Evolutionary conservation across 805 yeast species (phyloP).

Genomic region (Yarrowia sp.): DNA sequence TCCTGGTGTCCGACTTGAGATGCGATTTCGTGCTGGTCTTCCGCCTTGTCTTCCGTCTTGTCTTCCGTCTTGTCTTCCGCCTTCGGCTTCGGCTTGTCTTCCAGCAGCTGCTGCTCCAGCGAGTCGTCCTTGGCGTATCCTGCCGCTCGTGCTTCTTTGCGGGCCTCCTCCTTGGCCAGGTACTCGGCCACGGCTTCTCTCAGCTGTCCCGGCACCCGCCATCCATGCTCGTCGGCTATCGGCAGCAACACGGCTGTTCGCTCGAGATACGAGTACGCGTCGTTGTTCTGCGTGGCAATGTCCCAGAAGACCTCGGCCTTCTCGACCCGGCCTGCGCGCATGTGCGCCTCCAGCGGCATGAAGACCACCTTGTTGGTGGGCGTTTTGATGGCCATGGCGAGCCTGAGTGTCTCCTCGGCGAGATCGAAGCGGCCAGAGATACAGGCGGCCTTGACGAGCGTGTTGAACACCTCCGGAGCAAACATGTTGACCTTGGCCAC

Average conservation of each 20-base stretch:
- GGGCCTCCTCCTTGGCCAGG: background rate
- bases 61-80: background rate
- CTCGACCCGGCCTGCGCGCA: constrained; percentile 6
- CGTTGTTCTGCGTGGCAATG: constrained; percentile 23
- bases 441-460: constrained; percentile 16
- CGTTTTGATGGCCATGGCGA: constrained; percentile 6
- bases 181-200: constrained; percentile 2
- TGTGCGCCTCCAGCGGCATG: constrained; percentile 24
- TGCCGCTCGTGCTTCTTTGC: background rate
- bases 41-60: too few relatives aligned
- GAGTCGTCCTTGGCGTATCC: constrained; percentile 3
- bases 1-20: constrained; percentile 19
- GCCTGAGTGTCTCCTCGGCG: constrained; percentile 20
- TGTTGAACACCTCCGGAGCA: constrained; percentile 34
- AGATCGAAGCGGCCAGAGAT: constrained; percentile 11
- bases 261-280: constrained; percentile 24
- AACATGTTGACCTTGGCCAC: constrained; percentile 23
- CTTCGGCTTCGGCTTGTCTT: too few relatives aligned
- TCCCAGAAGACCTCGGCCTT: constrained; percentile 29
- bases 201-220: constrained; percentile 10
- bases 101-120: background rate
- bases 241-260: background rate
- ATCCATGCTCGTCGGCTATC: constrained; percentile 19
- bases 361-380: constrained; percentile 37
- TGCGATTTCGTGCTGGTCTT: background rate